phyloP scores from a whole-genome alignment of 352 stramenopile species.

The Phytophthora hibernalis region DNA sequence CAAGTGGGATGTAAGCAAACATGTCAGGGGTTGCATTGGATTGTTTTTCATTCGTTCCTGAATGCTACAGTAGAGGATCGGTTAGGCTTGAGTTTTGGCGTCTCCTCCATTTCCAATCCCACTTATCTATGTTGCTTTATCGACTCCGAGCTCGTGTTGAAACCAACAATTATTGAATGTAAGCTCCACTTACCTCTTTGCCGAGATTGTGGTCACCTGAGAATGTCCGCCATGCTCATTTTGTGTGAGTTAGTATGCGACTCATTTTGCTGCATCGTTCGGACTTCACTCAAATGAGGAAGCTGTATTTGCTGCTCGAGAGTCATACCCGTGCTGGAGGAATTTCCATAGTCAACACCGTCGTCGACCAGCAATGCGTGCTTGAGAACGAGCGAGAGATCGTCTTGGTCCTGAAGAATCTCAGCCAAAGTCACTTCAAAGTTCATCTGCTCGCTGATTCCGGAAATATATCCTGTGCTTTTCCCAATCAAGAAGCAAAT shows the following conservation, averaged over 20 bases:
- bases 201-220: not conserved
- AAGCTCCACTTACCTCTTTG: not conserved
- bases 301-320: not conserved
- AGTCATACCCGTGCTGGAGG: not conserved
- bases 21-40: too few species aligned
- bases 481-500: constrained; percentile 7
- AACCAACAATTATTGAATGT: too few species aligned
- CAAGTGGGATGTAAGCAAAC: too few species aligned
- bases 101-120: too few species aligned
- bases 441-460: constrained; percentile 11
- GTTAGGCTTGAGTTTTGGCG: too few species aligned
- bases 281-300: not conserved
- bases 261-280: not conserved
- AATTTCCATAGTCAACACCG: not conserved
- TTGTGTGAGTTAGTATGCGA: not conserved
- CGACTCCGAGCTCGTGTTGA: too few species aligned
- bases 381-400: not conserved
- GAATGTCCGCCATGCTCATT: constrained; percentile 6
- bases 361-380: not conserved
- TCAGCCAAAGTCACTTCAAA: constrained; percentile 7
- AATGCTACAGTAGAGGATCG: too few species aligned
- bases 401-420: constrained; percentile 7
- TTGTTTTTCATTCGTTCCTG: too few species aligned
- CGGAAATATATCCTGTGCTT: constrained; percentile 3
- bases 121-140: too few species aligned